Base-by-base conservation (phyloP, 2,329 filamentous ascomycete genomes). In the Sporothrix dimorphospora region DNA sequence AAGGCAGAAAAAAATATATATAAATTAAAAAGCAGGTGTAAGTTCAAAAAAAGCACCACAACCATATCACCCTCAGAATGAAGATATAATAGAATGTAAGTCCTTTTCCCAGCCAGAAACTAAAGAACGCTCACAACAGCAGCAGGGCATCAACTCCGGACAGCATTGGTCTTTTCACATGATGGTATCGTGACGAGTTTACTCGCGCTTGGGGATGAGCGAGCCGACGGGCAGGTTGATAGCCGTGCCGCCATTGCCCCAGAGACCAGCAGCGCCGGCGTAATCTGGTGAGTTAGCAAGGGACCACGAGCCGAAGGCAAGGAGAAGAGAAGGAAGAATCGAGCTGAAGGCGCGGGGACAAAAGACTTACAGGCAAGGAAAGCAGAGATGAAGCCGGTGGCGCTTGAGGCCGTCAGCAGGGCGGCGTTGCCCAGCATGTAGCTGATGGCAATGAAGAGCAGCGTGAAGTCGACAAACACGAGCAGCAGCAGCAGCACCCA, bases 201-300 rank as follows among this genome's bases (percentile, higher is more conserved):
- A 72, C 6, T 72, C 51, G 59, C 59, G 63, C 70, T 73, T 72
- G 67, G 66, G 51, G 49, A 59, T 63, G 8, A 74, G 73, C n/a
- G 71, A 70, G 51, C 73, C 73, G 8, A 74, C 67, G 30, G 73
- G 73, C 59, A 74, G 72, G 63, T 73, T 72, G 70, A 74, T 73
- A 34, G 72, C 70, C 12, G 72, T 73, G 61, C 70, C 61, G 47
- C 70, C 72, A 12, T 72, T 71, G 61, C 70, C 70, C 72, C 70
- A 74, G 34, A 74, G 72, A 45, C 72, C 73, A 16, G 73, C 72
- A 9, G 70, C 70, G 24, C 70, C 73, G 51, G 73, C 73, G 27
- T 73, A 74, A 49, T 72, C 73, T 74, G 55, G 1, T 19, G 4
- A 40, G 67, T 67, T 45, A 63, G 68, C 30, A 40, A 8, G 30